phyloP scores from a whole-genome alignment of 2,329 filamentous ascomycete species.

The Paraphoma chrysanthemicola region DNA sequence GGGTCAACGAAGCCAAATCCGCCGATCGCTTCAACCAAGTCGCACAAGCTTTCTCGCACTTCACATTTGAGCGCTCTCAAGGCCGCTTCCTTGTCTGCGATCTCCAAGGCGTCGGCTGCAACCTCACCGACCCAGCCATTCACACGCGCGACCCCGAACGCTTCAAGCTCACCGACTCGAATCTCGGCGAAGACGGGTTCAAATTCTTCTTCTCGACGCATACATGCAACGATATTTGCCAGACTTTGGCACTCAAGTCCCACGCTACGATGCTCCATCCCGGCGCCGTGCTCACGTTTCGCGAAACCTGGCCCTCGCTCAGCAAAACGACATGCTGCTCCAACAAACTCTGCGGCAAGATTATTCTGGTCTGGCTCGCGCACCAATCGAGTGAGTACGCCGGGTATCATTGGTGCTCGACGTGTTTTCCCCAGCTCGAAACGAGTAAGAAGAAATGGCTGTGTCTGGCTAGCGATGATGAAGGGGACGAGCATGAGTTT shows the following conservation, averaged over 20 bases:
- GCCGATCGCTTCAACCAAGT: background rate
- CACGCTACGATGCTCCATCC: background rate
- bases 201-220: background rate
- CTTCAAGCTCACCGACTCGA: background rate
- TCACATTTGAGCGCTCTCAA: background rate
- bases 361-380: background rate
- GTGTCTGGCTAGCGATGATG: background rate
- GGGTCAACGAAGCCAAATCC: background rate
- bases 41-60: background rate
- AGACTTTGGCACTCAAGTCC: background rate
- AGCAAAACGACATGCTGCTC: background rate
- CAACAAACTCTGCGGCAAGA: background rate
- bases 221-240: background rate
- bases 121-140: background rate
- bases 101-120: background rate
- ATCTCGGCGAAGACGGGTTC: background rate
- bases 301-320: background rate
- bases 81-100: background rate
- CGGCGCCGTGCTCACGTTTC: background rate
- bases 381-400: background rate
- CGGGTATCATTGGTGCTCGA: background rate
- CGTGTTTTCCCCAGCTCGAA: background rate
- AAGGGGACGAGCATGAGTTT: background rate
- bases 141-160: background rate
- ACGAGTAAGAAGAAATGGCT: background rate